These are phyloP conservation scores for Kodamaea fungicola DNA, from an alignment of 1,139 yeast species.

Conservation along the genomic window DNA sequence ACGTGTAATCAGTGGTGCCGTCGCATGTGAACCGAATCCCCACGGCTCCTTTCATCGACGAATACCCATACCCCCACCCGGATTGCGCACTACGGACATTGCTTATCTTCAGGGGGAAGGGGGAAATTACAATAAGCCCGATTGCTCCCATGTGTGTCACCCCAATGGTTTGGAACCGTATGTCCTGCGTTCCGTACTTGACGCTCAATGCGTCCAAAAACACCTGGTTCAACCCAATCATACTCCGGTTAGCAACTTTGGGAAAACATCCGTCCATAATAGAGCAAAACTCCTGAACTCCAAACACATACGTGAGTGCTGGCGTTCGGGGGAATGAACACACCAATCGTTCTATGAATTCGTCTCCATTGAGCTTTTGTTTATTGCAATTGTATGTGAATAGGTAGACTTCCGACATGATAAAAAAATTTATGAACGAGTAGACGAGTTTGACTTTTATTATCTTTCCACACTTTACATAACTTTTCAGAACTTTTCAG, in stretches of 20 bases:
- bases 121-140: conserved; percentile 56
- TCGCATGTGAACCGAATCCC: conserved; percentile 48
- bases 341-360: conserved; percentile 21
- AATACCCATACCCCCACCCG: conserved; percentile 56
- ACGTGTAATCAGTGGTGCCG: conserved; percentile 44
- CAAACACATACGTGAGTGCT: conserved; percentile 57
- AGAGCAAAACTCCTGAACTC: conserved; percentile 72
- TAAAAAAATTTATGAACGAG: too few species aligned
- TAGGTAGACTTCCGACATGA: conserved; percentile 21
- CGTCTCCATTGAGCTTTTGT: conserved; percentile 19
- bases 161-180: conserved; percentile 44
- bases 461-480: too few species aligned
- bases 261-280: conserved; percentile 60
- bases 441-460: too few species aligned
- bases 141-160: conserved; percentile 60
- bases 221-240: conserved; percentile 39
- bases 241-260: conserved; percentile 31
- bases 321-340: conserved; percentile 29
- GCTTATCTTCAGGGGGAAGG: conserved; percentile 32
- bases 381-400: conserved; percentile 43
- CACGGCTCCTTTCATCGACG: conserved; percentile 74
- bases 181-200: conserved; percentile 26
- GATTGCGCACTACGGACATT: conserved; percentile 28
- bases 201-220: conserved; percentile 38
- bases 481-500: too few species aligned